These are phyloP conservation scores for Aureobasidium sp. DNA, from an alignment of 2,329 filamentous ascomycete genomes.

Conservation along the genomic window DNA sequence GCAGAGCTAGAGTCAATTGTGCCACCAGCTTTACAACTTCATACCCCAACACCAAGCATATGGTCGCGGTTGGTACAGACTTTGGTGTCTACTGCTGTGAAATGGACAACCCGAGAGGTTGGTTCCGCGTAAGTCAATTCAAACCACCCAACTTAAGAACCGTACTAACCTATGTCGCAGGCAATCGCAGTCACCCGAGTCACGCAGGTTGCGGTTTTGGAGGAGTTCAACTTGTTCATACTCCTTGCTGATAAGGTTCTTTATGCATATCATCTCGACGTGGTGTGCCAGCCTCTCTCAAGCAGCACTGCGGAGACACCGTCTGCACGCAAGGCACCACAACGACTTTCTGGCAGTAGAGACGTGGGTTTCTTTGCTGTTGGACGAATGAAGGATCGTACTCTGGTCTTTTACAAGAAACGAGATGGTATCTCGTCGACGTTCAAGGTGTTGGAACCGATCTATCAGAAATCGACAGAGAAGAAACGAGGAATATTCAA, in stretches of 20 bases:
- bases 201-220: slow-evolving; percentile 87
- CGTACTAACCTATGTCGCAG: slow-evolving; percentile 42
- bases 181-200: slow-evolving; percentile 70
- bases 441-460: slow-evolving; percentile 92
- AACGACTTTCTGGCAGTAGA: slow-evolving; percentile 76
- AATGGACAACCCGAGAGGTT: slow-evolving; percentile 80
- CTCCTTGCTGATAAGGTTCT: slow-evolving; percentile 86
- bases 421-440: slow-evolving; percentile 85
- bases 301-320: slow-evolving; percentile 36
- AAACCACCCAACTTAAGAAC: slow-evolving; percentile 17
- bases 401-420: slow-evolving; percentile 93
- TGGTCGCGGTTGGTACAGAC: slow-evolving; percentile 92
- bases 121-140: slow-evolving; percentile 63
- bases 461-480: slow-evolving; percentile 85
- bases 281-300: slow-evolving; percentile 55
- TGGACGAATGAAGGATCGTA: slow-evolving; percentile 93
- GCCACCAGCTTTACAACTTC: slow-evolving; percentile 79
- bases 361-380: slow-evolving; percentile 97
- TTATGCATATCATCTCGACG: slow-evolving; percentile 88
- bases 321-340: slow-evolving; percentile 75
- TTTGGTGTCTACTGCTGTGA: slow-evolving; percentile 89
- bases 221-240: slow-evolving; percentile 90
- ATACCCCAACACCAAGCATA: slow-evolving; percentile 60
- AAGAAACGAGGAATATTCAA: slow-evolving; percentile 66
- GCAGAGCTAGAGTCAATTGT: slow-evolving; percentile 82